A percentile compares a stretch with the other conserved stretches of the same genome.
These are phyloP conservation scores for Cladosporium oxysporum DNA, from an alignment of 2,329 filamentous ascomycete genomes.

Conservation along the genomic window DNA sequence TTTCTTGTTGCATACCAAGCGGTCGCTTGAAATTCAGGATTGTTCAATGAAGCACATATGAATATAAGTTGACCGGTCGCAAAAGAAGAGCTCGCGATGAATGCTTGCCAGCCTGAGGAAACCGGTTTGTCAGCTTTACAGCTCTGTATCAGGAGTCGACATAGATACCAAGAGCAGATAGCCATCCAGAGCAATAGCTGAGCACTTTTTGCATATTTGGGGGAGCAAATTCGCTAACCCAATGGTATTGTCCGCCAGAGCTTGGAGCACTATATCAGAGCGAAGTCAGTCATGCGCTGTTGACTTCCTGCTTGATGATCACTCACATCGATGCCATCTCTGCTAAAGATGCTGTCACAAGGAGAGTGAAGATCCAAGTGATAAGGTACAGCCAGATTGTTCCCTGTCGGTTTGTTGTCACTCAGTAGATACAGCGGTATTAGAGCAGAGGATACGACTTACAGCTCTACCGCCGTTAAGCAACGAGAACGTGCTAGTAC, in stretches of 20 bases:
- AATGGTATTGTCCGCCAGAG: conserved; percentile 19
- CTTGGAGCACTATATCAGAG: neutral
- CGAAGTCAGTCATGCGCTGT: neutral
- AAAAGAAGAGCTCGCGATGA: conserved; percentile 6
- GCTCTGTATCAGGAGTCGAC: too few species aligned
- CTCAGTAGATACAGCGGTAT: neutral
- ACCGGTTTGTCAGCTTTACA: too few species aligned
- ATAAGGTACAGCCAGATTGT: conserved; percentile 35
- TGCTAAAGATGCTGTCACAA: conserved; percentile 30
- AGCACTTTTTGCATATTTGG: conserved; percentile 18
- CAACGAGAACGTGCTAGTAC: conserved; percentile 23
- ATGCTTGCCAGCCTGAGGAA: conserved; percentile 19
- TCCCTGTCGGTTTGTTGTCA: conserved; percentile 2
- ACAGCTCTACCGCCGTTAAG: conserved; percentile 35
- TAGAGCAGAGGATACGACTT: neutral
- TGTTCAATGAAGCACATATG: neutral
- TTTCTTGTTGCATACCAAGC: neutral
- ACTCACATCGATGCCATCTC: conserved; percentile 39
- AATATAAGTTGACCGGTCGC: neutral
- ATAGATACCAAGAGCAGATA: conserved; percentile 2
- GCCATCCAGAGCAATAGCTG: conserved; percentile 23
- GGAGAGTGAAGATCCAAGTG: conserved; percentile 32
- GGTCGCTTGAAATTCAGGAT: neutral
- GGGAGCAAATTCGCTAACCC: conserved; percentile 26
- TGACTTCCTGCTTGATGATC: neutral